Conservation (phyloP, 352 stramenopile species). For the Pythium plurisporium region DNA sequence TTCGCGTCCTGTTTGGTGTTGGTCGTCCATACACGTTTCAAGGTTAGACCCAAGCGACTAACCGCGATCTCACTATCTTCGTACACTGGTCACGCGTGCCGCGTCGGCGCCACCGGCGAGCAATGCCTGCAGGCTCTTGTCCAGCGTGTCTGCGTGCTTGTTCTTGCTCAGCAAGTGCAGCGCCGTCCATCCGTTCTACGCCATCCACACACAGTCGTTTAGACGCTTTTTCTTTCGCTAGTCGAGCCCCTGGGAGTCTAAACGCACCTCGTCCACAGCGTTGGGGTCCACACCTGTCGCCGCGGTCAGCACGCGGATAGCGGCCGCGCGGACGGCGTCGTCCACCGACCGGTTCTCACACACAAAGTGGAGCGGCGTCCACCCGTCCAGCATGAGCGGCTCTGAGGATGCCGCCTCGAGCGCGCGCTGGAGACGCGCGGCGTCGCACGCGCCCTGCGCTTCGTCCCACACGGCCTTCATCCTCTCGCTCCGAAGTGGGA, state of each 20-base stretch:
- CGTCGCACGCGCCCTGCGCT: constrained; percentile 57
- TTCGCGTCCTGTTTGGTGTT: constrained; percentile 25
- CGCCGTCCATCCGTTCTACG: constrained; percentile 59
- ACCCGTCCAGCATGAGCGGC: constrained; percentile 48
- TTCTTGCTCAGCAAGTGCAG: constrained; percentile 62
- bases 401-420: constrained; percentile 10
- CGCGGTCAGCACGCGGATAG: constrained; percentile 36
- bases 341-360: constrained; percentile 58
- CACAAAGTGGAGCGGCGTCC: constrained; percentile 72
- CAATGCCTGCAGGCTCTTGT: constrained; percentile 16
- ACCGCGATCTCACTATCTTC: neutral
- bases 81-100: constrained; percentile 17
- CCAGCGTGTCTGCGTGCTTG: constrained; percentile 15
- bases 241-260: neutral
- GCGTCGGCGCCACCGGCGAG: constrained; percentile 15
- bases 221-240: neutral
- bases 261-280: constrained; percentile 57
- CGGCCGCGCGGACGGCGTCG: constrained; percentile 31
- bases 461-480: constrained; percentile 52
- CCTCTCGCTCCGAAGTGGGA: constrained; percentile 18
- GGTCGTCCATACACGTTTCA: too few species aligned
- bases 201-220: neutral
- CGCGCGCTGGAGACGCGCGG: constrained; percentile 31
- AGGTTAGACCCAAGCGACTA: too few species aligned
- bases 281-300: constrained; percentile 36